Evolutionary conservation across 441 rosid genomes (phyloP).

Genomic region (Gossypium schwendimanii): DNA sequence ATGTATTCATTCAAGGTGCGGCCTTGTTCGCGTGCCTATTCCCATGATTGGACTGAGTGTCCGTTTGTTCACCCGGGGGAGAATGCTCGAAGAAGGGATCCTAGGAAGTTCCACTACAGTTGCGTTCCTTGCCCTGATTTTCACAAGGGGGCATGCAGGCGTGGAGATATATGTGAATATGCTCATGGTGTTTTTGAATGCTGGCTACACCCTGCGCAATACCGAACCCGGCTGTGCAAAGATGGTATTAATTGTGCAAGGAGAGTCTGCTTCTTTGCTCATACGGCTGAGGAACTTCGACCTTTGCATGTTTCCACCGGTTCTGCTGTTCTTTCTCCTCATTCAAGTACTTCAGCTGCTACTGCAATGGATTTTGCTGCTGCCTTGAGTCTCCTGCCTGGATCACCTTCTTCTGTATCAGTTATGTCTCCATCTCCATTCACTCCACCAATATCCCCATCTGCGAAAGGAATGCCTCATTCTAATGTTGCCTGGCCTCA

Average conservation of each 20-base stretch:
- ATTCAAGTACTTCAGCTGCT: conserved; percentile 43
- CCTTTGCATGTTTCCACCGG: conserved; percentile 66
- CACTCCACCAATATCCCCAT: conserved; percentile 66
- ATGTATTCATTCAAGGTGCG: conserved; percentile 75
- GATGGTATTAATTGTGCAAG: conserved; percentile 65
- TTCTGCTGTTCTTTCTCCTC: conserved; percentile 68
- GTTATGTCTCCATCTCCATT: conserved; percentile 58
- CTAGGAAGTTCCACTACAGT: conserved; percentile 70
- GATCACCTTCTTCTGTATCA: conserved; percentile 46
- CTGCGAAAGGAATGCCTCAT: conserved; percentile 56
- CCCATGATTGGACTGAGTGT: conserved; percentile 81
- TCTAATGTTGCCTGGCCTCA: conserved; percentile 62
- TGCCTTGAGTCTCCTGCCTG: conserved; percentile 54
- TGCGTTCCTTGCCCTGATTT: conserved; percentile 78
- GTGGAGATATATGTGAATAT: conserved; percentile 74
- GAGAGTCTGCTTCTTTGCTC: conserved; percentile 75
- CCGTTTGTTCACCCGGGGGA: conserved; percentile 79
- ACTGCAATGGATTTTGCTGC: conserved; percentile 58
- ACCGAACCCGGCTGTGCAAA: conserved; percentile 62
- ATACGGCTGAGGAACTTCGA: conserved; percentile 58
- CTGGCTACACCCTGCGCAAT: conserved; percentile 80
- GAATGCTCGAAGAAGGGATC: conserved; percentile 74
- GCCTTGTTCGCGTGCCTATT: conserved; percentile 70
- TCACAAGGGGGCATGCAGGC: conserved; percentile 66
- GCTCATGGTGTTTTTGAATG: conserved; percentile 81